A percentile compares a stretch with the other conserved stretches of the same genome.
Conservation (phyloP, 495 filamentous ascomycete genomes). For the Annulohypoxylon maeteangense region DNA sequence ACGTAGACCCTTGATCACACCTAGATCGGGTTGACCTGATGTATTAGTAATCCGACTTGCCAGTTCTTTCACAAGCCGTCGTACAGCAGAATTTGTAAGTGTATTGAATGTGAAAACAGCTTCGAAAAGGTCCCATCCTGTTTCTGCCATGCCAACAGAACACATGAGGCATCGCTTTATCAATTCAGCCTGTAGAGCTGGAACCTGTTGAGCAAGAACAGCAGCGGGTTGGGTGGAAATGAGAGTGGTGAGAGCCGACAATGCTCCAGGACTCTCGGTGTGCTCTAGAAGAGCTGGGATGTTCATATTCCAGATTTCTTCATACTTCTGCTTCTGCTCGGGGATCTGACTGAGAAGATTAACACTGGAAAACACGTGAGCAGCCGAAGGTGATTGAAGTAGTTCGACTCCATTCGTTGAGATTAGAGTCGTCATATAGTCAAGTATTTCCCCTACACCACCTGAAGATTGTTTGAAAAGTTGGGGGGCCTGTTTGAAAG, state of each 20-base stretch:
- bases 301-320: constrained; percentile 51
- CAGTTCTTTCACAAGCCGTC: constrained; percentile 45
- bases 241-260: constrained; percentile 51
- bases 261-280: constrained; percentile 29
- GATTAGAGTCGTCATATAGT: constrained; percentile 19
- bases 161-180: constrained; percentile 49
- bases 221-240: constrained; percentile 50
- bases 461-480: constrained; percentile 39
- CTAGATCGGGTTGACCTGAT: constrained; percentile 37
- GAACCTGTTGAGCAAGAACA: constrained; percentile 40
- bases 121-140: constrained; percentile 54
- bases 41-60: constrained; percentile 28
- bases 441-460: constrained; percentile 22
- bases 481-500: constrained; percentile 48
- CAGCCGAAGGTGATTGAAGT: constrained; percentile 46
- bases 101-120: constrained; percentile 50
- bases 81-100: constrained; percentile 43
- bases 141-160: constrained; percentile 33
- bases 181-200: constrained; percentile 55
- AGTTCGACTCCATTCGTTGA: constrained; percentile 37
- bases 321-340: constrained; percentile 42
- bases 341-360: constrained; percentile 51
- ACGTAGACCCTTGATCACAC: constrained; percentile 53
- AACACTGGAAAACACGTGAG: constrained; percentile 55
- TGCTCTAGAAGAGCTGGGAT: constrained; percentile 46